A percentile compares a stretch with the other conserved stretches of the same genome.
These are phyloP conservation scores for Purpureocillium lavendulum DNA, from an alignment of 2,329 filamentous ascomycete species.

Conservation along the genomic window DNA sequence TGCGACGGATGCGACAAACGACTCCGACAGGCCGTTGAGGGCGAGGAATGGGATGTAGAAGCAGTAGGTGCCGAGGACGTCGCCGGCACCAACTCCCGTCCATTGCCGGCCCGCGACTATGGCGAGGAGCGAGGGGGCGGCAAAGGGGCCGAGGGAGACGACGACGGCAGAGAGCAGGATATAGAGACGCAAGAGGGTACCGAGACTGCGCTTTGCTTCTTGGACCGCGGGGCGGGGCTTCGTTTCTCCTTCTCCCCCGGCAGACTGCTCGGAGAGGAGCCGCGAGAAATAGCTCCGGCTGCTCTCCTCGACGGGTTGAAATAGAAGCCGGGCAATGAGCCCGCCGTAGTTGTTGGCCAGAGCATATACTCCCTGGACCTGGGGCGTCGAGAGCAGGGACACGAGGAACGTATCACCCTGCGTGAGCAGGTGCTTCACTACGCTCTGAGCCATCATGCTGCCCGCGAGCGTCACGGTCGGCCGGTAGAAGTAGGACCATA, in stretches of 20 bases:
- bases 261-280: conserved; percentile 42
- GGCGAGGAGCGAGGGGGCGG: conserved; percentile 64
- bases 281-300: conserved; percentile 84
- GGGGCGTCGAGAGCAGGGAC: conserved; percentile 64
- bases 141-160: conserved; percentile 62
- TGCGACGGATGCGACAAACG: conserved; percentile 85
- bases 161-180: conserved; percentile 62
- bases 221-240: conserved; percentile 19
- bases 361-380: conserved; percentile 84
- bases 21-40: conserved; percentile 84
- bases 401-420: conserved; percentile 91
- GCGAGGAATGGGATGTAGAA: conserved; percentile 91
- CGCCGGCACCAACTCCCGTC: conserved; percentile 63
- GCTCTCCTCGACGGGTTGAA: conserved; percentile 93
- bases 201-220: conserved; percentile 44
- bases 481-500: conserved; percentile 55
- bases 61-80: conserved; percentile 72
- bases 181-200: conserved; percentile 64
- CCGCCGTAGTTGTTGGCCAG: conserved; percentile 93
- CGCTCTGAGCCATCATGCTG: conserved; percentile 81
- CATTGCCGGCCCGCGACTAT: conserved; percentile 72
- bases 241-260: no score
- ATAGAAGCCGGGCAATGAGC: conserved; percentile 76
- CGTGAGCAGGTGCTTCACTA: conserved; percentile 88
- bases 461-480: conserved; percentile 64